These are phyloP conservation scores for Camptophora hylomeconis DNA, from an alignment of 2,329 filamentous ascomycete genomes.

Conservation along the genomic window DNA sequence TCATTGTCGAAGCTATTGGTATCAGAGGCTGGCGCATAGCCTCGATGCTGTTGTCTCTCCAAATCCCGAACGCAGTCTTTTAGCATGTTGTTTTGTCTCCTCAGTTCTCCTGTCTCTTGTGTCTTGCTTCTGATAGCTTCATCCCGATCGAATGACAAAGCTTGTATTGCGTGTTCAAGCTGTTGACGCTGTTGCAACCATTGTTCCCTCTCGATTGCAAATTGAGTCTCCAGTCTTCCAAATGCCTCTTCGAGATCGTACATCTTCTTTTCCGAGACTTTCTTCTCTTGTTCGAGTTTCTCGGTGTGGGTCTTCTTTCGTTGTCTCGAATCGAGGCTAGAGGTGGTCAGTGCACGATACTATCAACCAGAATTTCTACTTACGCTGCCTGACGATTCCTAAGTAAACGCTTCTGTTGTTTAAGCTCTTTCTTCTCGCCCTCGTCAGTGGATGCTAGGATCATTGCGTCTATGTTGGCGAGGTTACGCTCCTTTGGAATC, in stretches of 20 bases:
- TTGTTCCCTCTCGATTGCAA: constrained; percentile 38
- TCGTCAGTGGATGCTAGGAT: constrained; percentile 76
- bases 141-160: constrained; percentile 73
- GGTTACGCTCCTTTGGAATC: constrained; percentile 83
- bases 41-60: constrained; percentile 25
- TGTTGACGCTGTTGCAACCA: constrained; percentile 61
- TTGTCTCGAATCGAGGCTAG: constrained; percentile 84
- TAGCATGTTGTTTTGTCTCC: constrained; percentile 81
- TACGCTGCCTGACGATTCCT: constrained; percentile 96
- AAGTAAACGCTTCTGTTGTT: constrained; percentile 91
- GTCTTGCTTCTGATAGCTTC: constrained; percentile 82
- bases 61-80: constrained; percentile 47
- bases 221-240: constrained; percentile 20
- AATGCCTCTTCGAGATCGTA: constrained; percentile 68
- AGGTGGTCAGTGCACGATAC: constrained; percentile 14
- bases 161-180: constrained; percentile 62
- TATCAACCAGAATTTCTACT: constrained; percentile 30
- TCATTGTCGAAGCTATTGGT: constrained; percentile 51
- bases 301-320: constrained; percentile 98
- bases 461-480: constrained; percentile 87
- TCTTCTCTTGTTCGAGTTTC: constrained; percentile 92
- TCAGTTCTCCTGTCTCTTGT: constrained; percentile 76
- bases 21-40: constrained; percentile 19
- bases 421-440: constrained; percentile 91
- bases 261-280: constrained; percentile 68